Evolutionary conservation across 1,139 yeast species (phyloP).

Genomic region (Suhomyces anneliseae): DNA sequence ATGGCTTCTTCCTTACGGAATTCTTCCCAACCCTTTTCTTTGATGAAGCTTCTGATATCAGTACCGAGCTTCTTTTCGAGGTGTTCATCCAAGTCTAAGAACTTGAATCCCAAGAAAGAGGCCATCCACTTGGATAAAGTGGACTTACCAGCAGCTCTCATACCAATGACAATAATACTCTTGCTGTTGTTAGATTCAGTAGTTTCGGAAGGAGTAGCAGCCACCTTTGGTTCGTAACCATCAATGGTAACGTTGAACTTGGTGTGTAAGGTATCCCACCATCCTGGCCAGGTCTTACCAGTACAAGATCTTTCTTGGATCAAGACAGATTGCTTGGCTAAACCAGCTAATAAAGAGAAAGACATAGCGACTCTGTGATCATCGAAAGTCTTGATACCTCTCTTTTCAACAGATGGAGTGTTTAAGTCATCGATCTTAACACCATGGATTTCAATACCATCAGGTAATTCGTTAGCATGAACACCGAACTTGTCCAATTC

Average conservation of each 20-base stretch:
- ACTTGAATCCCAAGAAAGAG: conserved; percentile 63
- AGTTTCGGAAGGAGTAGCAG: not conserved
- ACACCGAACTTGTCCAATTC: conserved; percentile 93
- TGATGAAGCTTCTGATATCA: conserved; percentile 68
- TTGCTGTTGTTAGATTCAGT: conserved; percentile 26
- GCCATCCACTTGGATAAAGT: conserved; percentile 85
- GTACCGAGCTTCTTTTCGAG: conserved; percentile 57
- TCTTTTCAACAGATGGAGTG: conserved; percentile 45
- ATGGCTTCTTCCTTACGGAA: conserved; percentile 73
- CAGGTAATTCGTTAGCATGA: conserved; percentile 76
- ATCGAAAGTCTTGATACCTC: conserved; percentile 78
- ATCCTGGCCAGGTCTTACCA: conserved; percentile 99
- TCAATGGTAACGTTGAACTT: conserved; percentile 62
- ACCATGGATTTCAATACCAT: conserved; percentile 89
- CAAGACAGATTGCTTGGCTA: conserved; percentile 56
- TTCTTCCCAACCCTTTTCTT: conserved; percentile 77
- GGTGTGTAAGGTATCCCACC: conserved; percentile 94
- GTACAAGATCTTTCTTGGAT: conserved; percentile 89
- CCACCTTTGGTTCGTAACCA: conserved; percentile 56
- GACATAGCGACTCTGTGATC: conserved; percentile 99
- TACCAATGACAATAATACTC: conserved; percentile 84
- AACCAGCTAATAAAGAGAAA: conserved; percentile 77
- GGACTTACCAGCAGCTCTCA: conserved; percentile 98
- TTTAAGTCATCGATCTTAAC: conserved; percentile 46
- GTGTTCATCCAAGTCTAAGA: conserved; percentile 74